Evolutionary conservation across 1,284 basidiomycete species (phyloP), one percentile per base, ranked within the genome.

Genomic region (Hymenochaete sp.): DNA sequence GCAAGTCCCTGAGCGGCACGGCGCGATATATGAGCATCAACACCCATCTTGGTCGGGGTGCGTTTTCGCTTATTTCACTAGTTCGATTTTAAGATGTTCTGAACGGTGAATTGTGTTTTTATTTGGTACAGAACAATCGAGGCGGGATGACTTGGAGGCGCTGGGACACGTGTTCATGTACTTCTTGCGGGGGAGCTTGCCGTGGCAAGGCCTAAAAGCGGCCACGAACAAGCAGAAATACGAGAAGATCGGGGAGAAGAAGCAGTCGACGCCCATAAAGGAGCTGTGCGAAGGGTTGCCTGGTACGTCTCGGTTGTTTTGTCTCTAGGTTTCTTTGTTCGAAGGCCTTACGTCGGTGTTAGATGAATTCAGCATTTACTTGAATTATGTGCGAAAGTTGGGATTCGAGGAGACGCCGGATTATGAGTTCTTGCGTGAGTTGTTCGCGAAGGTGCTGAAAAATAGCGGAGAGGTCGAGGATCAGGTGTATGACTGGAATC

Each of bases 191-290:
- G 93, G 93, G 28, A 86, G 89, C 51, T 65, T 96, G 40, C 93
- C 93, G 22, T 97, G 92, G 93, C 93, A 97, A 62, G 93, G 93
- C 44, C 78, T 97, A 55, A 96, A 95, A 67, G 93, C 91, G 31
- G 91, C 91, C 16, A 96, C 91, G 50, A 95, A 96, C 72, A 96
- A 96, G 72, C 91, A 95, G 68, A 96, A 96, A 72, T 97, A 96
- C 68, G 93, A 97, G 70, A 96, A 95, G 72, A 97, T 97, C 62
- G 92, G 92, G 51, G 93, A 97, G 72, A 97, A 97, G 80, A 97
- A 97, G 72, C 92, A 96, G 71, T 88, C 84, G 39, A 96, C 93
- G 14, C 84, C 88, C 9, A 95, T 96, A 64, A 92, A 91, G 63
- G 92, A 96, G 62, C 72, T 97, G 13, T 90, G 85, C 56, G 92